phyloP scores from a whole-genome alignment of 805 yeast genomes.

The Sugiyamaella boreocaroliniensis region DNA sequence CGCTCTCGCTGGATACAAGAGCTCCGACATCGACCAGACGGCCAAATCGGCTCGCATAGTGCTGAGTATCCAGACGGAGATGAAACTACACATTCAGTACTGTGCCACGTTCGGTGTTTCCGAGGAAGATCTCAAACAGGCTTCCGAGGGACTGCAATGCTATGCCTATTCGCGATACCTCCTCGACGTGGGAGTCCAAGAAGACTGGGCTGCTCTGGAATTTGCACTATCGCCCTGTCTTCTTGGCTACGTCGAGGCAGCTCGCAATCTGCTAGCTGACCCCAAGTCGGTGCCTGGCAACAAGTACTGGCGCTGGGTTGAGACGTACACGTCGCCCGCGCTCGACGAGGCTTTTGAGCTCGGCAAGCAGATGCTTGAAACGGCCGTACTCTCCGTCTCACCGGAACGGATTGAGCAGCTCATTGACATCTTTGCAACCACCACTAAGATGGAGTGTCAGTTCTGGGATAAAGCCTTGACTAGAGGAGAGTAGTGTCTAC shows the following conservation, averaged over 20 bases:
- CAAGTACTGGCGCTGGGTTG: constrained; percentile 46
- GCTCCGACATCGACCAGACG: constrained; percentile 48
- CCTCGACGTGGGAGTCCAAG: constrained; percentile 43
- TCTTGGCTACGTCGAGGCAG: constrained; percentile 62
- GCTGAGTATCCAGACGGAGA: constrained; percentile 47
- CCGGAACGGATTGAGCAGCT: constrained; percentile 44
- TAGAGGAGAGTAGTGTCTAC: background rate
- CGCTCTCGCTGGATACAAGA: constrained; percentile 54
- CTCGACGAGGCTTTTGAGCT: constrained; percentile 45
- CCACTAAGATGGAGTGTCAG: constrained; percentile 51
- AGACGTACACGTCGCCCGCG: constrained; percentile 54
- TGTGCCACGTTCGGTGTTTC: constrained; percentile 39
- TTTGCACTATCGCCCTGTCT: constrained; percentile 71
- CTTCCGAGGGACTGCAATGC: constrained; percentile 51
- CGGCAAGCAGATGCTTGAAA: constrained; percentile 47
- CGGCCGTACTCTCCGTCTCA: constrained; percentile 36
- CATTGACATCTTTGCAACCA: constrained; percentile 52
- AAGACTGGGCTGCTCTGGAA: constrained; percentile 58
- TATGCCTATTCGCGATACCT: constrained; percentile 56
- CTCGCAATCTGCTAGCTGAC: constrained; percentile 31
- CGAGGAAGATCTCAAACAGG: constrained; percentile 37
- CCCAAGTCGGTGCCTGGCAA: constrained; percentile 22
- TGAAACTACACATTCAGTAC: constrained; percentile 48
- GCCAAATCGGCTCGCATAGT: constrained; percentile 41
- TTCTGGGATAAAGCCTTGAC: constrained; percentile 50